Evolutionary conservation across 805 yeast genomes (phyloP).

Genomic region (Starmerella tilneyi): DNA sequence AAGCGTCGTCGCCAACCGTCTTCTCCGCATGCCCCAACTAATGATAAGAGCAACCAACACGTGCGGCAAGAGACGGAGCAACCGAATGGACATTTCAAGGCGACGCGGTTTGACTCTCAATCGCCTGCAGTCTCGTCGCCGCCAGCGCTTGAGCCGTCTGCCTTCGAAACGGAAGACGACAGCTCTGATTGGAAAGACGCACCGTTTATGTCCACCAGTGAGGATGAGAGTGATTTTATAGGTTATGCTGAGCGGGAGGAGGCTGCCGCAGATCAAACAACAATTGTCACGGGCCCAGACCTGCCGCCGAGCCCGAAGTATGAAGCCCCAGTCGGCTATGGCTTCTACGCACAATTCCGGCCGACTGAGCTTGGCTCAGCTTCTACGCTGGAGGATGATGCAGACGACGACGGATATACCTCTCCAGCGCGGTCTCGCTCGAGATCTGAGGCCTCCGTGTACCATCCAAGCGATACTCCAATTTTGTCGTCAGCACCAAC

Average conservation of each 20-base stretch:
- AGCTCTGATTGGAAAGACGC: not conserved
- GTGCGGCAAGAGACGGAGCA: too few species aligned
- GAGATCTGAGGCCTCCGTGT: not conserved
- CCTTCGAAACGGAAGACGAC: slow-evolving; percentile 1
- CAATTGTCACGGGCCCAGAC: not conserved
- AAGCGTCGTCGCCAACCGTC: not conserved
- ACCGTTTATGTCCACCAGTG: not conserved
- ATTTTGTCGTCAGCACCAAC: not conserved
- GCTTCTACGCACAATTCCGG: slow-evolving; percentile 12
- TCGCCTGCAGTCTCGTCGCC: slow-evolving; percentile 3
- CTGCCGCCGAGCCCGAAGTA: not conserved
- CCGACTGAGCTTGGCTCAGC: not conserved
- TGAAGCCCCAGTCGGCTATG: slow-evolving; percentile 4
- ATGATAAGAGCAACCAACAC: not conserved
- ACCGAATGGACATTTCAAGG: too few species aligned
- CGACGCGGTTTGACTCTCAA: too few species aligned
- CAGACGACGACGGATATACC: slow-evolving; percentile 8
- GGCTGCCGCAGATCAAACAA: not conserved
- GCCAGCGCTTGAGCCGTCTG: slow-evolving; percentile 1
- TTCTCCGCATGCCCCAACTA: not conserved
- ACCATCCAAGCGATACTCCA: not conserved
- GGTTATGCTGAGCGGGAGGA: slow-evolving; percentile 3
- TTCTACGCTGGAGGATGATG: not conserved
- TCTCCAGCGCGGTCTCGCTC: slow-evolving; percentile 7
- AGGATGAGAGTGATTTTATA: slow-evolving; percentile 1